Conservation (phyloP, 805 yeast genomes). For the Wickerhamiella spandovensis region DNA sequence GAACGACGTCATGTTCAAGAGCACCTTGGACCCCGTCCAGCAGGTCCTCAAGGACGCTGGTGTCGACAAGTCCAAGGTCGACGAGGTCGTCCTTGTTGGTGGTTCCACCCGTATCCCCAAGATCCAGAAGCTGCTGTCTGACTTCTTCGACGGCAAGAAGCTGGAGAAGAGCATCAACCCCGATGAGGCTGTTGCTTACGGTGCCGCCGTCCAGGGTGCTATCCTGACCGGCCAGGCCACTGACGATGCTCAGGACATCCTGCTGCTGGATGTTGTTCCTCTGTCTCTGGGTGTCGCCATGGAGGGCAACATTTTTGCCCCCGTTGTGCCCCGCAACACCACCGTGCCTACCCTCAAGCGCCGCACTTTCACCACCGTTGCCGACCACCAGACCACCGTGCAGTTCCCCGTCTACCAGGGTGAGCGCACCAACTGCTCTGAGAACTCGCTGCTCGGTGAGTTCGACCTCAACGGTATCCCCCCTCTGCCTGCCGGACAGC, state of each 20-base stretch:
- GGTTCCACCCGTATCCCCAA: slow-evolving; percentile 98
- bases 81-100: slow-evolving; percentile 92
- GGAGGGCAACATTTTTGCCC: slow-evolving; percentile 98
- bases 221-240: slow-evolving; percentile 93
- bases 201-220: slow-evolving; percentile 98
- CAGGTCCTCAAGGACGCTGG: slow-evolving; percentile 84
- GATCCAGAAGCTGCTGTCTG: slow-evolving; percentile 88
- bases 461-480: slow-evolving; percentile 94
- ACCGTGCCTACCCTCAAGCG: slow-evolving; percentile 97
- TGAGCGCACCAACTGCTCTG: slow-evolving; percentile 93
- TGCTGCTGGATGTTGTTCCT: slow-evolving; percentile 94
- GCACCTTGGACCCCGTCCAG: slow-evolving; percentile 90
- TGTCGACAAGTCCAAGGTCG: slow-evolving; percentile 76
- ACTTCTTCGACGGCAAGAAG: slow-evolving; percentile 94
- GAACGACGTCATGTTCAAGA: slow-evolving; percentile 86
- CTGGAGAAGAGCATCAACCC: slow-evolving; percentile 95
- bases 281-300: slow-evolving; percentile 95
- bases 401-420: slow-evolving; percentile 95
- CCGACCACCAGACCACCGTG: slow-evolving; percentile 98
- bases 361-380: slow-evolving; percentile 89
- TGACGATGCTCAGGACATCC: slow-evolving; percentile 87
- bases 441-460: slow-evolving; percentile 92
- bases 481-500: slow-evolving; percentile 98
- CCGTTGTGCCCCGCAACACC: slow-evolving; percentile 95
- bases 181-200: slow-evolving; percentile 98